These are phyloP conservation scores for Leccinum variicolor DNA, from an alignment of 768 basidiomycete genomes.

Conservation along the genomic window DNA sequence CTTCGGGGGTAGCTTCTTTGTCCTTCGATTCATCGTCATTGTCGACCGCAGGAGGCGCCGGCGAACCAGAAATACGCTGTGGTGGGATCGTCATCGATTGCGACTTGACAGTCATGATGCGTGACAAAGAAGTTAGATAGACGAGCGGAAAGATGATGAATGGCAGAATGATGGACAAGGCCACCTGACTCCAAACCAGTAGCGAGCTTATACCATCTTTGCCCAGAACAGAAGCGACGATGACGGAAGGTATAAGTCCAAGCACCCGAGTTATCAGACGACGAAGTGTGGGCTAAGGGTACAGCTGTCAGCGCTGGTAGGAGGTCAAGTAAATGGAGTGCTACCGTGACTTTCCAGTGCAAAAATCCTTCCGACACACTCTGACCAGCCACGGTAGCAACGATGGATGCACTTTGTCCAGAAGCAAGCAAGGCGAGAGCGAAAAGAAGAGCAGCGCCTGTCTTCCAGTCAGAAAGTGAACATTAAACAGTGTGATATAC, in stretches of 20 bases:
- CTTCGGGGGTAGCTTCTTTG: conserved; percentile 18
- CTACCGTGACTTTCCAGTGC: conserved; percentile 72
- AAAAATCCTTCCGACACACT: conserved; percentile 89
- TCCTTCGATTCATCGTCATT: background rate
- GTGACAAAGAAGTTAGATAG: conserved; percentile 62
- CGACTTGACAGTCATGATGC: conserved; percentile 63
- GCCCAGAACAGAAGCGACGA: conserved; percentile 73
- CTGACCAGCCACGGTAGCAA: conserved; percentile 89
- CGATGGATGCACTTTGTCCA: conserved; percentile 87
- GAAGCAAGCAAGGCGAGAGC: conserved; percentile 81
- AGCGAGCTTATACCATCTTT: conserved; percentile 66
- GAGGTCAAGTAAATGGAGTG: conserved; percentile 12
- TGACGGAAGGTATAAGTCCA: conserved; percentile 78
- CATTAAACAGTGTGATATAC: conserved; percentile 14
- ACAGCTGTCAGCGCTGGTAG: conserved; percentile 26
- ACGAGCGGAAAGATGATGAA: conserved; percentile 83
- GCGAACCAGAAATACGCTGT: background rate
- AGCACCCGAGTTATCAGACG: conserved; percentile 81
- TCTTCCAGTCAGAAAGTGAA: conserved; percentile 1
- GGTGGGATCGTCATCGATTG: background rate
- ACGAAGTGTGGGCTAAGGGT: conserved; percentile 60
- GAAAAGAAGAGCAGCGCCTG: conserved; percentile 83
- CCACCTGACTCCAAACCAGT: conserved; percentile 84
- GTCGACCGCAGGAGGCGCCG: background rate
- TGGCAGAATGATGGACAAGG: conserved; percentile 78